Evolutionary conservation across 1,284 basidiomycete species (phyloP), one percentile per base, ranked within the genome.

Genomic region (Bjerkandera adusta): DNA sequence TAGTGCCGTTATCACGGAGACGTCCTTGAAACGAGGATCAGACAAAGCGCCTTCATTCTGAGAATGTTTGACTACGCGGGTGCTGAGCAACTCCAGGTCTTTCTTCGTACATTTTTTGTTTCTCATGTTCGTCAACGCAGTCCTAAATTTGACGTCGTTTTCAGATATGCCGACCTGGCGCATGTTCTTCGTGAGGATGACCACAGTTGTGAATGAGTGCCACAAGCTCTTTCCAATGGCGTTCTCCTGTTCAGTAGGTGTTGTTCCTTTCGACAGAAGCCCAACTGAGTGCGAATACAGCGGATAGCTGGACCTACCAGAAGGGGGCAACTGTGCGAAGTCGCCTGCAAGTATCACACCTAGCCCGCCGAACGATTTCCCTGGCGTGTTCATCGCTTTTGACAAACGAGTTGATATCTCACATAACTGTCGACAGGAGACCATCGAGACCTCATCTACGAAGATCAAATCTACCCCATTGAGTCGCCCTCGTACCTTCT

Each of bases 131-230:
- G 53, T 55, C 1, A 71, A 41, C 1, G 64, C 62, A 4, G 39
- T 55, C 20, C 64, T 36, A 5, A 68, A 56, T 18, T n/a, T n/a
- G n/a, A 24, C 20, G 53, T 70, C 66, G 1, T 60, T 54, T 4
- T 21, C 11, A 49, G 18, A 56, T n/a, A 0, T 11, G n/a, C n/a
- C 43, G 3, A 32, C 42, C 43, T 71, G 68, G 8, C 66, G 7
- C 68, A 71, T 71, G 53, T 71, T 71, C 45, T 68, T 16, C 7
- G 57, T 20, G 1, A 70, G 45, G 11, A 70, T 64, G 0, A 71
- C 65, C 1, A 70, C 65, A 12, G 53, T 62, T 1, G 56, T 67
- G 5, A 69, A 53, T 36, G 64, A 57, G 47, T 67, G 67, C 68
- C 66, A 71, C 7, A 67, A 30, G 1, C 59, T 54, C 36, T 66